Base-by-base conservation (phyloP, 2,329 filamentous ascomycete species). In the Sclerotinia subarctica region DNA sequence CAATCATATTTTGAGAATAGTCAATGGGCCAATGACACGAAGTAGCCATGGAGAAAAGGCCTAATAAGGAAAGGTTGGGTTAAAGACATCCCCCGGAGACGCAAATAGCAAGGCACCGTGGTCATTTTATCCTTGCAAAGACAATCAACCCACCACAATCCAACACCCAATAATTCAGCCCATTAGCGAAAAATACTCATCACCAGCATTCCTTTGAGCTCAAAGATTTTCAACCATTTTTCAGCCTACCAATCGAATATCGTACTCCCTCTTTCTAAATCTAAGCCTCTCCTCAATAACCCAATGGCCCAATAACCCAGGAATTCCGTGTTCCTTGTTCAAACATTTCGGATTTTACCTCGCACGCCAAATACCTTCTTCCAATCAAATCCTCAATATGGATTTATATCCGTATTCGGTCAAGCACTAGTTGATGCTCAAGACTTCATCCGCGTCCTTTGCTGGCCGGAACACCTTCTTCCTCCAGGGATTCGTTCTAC, bases 391-490 rank as follows among this genome's bases (percentile, higher is more conserved):
- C 32, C 11, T 15, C n/a, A 26, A 51, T 24, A 24, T 63, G 59
- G 46, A n/a, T 38, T 51, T 42, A 21, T 51, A 21, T 51, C 59
- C 59, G 17, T 21, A 51, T 51, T 49, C 32, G n/a, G 59, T 26
- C 59, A 63, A 51, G 29, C 46, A 51, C 59, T 63, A 59, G 59
- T 38, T 63, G 46, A 19, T 21, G 13, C 29, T 63, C 46, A 51
- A 63, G 59, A 24, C 59, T 42, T 63, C 59, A 63, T 63, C 46
- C n/a, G 21, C 46, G 46, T 63, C 59, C 26, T 63, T 38, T 51
- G 44, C 58, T 60, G 26, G 58, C 44, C 44, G 58, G 44, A 60
- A 24, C 58, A 60, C 6, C 21, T 19, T 60, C 44, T 24, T 35
- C 54, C 11, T 32, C 51, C 59, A 63, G 59, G 59, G 59, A 51